Percentiles rank a stretch among this genome's conserved stretches.
Evolutionary conservation across 768 basidiomycete genomes (phyloP).

Genomic region (Dacryopinax spathularia): DNA sequence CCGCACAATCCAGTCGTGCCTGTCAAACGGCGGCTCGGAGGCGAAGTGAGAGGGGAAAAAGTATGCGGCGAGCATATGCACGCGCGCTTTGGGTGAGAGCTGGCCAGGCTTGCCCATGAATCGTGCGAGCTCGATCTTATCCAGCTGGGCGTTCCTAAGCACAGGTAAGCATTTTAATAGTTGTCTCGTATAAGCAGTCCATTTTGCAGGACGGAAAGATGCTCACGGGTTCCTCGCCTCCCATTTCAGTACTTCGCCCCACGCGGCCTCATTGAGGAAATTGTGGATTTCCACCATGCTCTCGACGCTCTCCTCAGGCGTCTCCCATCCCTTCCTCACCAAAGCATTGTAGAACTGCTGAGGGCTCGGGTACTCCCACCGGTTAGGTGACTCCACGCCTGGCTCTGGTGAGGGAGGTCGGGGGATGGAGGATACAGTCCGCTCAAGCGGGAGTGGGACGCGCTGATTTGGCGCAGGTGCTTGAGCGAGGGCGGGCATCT

Average conservation of each 20-base stretch:
- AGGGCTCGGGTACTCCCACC: constrained; percentile 92
- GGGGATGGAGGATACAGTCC: constrained; percentile 76
- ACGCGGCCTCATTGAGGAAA: constrained; percentile 91
- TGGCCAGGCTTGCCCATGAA: constrained; percentile 88
- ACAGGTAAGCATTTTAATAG: neutral
- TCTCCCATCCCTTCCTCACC: constrained; percentile 92
- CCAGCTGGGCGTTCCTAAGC: constrained; percentile 35
- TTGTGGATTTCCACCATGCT: constrained; percentile 98
- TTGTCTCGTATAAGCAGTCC: neutral
- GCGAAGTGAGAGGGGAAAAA: constrained; percentile 80
- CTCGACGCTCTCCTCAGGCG: constrained; percentile 88
- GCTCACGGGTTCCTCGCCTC: constrained; percentile 59
- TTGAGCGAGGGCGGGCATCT: constrained; percentile 78
- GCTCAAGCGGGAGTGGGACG: constrained; percentile 50
- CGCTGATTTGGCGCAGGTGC: constrained; percentile 43
- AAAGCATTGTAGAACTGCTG: constrained; percentile 98
- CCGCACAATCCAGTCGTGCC: constrained; percentile 93
- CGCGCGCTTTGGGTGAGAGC: constrained; percentile 83
- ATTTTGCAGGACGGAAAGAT: neutral
- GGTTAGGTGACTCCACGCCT: constrained; percentile 20
- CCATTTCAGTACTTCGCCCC: constrained; percentile 90
- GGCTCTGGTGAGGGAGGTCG: constrained; percentile 32
- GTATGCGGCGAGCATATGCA: constrained; percentile 78
- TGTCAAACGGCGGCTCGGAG: constrained; percentile 85
- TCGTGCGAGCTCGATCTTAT: constrained; percentile 54